Conservation (phyloP, 257 asterid species). For the Solanum dulcamara region DNA sequence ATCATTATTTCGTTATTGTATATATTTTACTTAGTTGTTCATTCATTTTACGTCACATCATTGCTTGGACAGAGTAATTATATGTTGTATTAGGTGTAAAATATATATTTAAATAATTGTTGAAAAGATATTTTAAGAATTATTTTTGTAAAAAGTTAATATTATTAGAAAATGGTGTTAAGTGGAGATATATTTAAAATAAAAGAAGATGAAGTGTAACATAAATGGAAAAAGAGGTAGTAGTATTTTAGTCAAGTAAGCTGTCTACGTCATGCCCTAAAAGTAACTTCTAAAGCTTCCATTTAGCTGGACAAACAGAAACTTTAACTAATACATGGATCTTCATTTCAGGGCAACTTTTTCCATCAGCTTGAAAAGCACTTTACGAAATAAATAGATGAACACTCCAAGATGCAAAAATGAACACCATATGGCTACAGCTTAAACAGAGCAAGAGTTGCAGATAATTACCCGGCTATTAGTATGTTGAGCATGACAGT, state of each 20-base stretch:
- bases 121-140: background rate
- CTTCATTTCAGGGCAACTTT: background rate
- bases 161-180: background rate
- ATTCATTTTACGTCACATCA: background rate
- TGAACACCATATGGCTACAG: background rate
- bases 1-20: background rate
- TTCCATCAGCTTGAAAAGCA: background rate
- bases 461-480: slow-evolving; percentile 56
- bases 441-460: background rate
- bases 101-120: background rate
- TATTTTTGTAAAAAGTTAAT: background rate
- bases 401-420: background rate
- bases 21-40: background rate
- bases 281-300: background rate
- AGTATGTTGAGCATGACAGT: slow-evolving; percentile 82
- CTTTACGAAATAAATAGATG: background rate
- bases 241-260: background rate
- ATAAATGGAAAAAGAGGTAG: background rate
- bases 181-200: background rate
- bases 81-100: background rate
- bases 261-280: background rate
- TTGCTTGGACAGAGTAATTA: background rate
- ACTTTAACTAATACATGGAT: background rate
- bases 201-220: background rate
- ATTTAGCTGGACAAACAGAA: background rate